Evolutionary conservation across 2,329 filamentous ascomycete genomes (phyloP), one percentile per base, ranked within the genome.

Genomic region (Aureobasidium sp.): DNA sequence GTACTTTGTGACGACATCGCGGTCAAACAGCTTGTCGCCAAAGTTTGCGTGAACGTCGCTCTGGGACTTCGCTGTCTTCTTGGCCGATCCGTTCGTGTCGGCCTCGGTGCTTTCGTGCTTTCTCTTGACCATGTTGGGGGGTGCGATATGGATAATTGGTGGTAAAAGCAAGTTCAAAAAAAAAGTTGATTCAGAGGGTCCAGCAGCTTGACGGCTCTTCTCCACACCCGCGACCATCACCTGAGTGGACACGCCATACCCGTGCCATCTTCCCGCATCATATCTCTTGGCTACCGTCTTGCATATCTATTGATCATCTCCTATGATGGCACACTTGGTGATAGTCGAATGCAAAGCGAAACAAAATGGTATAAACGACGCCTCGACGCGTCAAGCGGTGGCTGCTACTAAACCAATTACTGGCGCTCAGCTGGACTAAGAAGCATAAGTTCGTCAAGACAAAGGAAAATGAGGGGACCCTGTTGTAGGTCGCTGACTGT

Each of bases 11-110:
- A 88, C 79, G 37, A 84, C 79, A 27, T 80, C 68, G 60, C 80
- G 72, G 67, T 86, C 82, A 71, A 90, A 89, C 42, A 91, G 82
- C 5, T 84, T 86, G 59, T 81, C 78, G 61, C 85, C 82, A 72
- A 91, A 91, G 48, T 85, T 79, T 64, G 79, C 74, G 67, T 81
- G 78, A 57, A 83, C 80, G 55, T 57, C 56, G 20, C 20, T 34
- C 26, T 50, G 52, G 10, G 46, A 39, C 29, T 47, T 61, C 15
- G 58, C 56, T 10, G 63, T 69, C 67, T 77, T 78, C 65, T 75
- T 76, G 51, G 68, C 66, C 60, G 70, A 71, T 66, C 71, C 72
- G 66, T 74, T 73, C 64, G 64, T 58, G 52, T 67, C 67, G 17
- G 37, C 46, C 10, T 23, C 41, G 15, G 47, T 47, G 53, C 70